phyloP scores from a whole-genome alignment of 345 rosid genomes.

The Hibiscus trionum region DNA sequence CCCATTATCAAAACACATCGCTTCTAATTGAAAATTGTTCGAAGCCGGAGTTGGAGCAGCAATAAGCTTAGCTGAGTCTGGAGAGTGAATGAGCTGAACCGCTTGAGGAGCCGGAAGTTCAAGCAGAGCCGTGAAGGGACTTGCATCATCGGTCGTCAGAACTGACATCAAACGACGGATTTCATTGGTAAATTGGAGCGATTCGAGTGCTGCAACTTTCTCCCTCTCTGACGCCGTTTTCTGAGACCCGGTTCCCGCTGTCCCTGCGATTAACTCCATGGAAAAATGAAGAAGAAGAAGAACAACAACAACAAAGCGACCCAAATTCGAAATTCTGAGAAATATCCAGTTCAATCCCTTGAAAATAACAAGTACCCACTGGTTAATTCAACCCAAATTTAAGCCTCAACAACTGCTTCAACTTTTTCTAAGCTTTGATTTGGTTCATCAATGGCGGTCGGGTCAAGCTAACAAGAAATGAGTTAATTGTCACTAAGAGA shows the following conservation, averaged over 20 bases:
- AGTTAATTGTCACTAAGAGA: background rate
- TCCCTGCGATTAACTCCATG: slow-evolving; percentile 36
- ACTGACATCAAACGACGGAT: slow-evolving; percentile 35
- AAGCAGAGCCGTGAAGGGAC: slow-evolving; percentile 58
- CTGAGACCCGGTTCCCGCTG: slow-evolving; percentile 36
- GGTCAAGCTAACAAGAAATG: slow-evolving; percentile 1
- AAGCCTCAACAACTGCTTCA: background rate
- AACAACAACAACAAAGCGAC: background rate
- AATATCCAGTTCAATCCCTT: background rate
- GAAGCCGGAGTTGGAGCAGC: background rate
- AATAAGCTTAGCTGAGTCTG: slow-evolving; percentile 26
- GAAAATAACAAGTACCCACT: background rate
- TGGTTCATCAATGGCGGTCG: slow-evolving; percentile 7
- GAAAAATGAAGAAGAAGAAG: background rate
- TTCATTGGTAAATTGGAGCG: slow-evolving; percentile 44
- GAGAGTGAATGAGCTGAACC: slow-evolving; percentile 49
- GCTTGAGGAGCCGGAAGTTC: slow-evolving; percentile 59
- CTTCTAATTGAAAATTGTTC: too few relatives aligned
- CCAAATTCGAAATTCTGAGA: slow-evolving; percentile 1
- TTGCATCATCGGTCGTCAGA: slow-evolving; percentile 32
- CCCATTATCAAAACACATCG: too few relatives aligned
- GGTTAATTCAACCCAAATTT: slow-evolving; percentile 2
- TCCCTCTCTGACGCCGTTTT: slow-evolving; percentile 15
- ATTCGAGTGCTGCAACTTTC: slow-evolving; percentile 26
- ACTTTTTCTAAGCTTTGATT: background rate